These are phyloP conservation scores for Chaetothyriales sp. DNA, from an alignment of 2,329 filamentous ascomycete genomes.

Conservation along the genomic window DNA sequence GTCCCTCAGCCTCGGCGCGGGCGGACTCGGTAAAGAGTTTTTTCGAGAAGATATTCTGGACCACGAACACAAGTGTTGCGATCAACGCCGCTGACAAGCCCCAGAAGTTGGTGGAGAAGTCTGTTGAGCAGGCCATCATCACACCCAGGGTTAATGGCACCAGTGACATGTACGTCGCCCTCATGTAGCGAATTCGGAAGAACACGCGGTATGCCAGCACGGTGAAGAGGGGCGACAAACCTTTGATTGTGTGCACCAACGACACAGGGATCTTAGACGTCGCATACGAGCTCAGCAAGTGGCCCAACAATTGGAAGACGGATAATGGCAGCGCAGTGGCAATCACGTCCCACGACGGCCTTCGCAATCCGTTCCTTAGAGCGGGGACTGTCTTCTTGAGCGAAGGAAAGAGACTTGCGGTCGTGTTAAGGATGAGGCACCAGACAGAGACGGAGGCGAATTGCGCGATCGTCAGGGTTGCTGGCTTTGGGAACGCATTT, in stretches of 20 bases:
- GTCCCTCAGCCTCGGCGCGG: constrained; percentile 60
- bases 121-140: constrained; percentile 86
- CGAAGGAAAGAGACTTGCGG: constrained; percentile 56
- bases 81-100: constrained; percentile 81
- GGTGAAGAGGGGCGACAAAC: constrained; percentile 86
- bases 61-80: constrained; percentile 89
- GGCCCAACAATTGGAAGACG: constrained; percentile 81
- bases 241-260: constrained; percentile 95
- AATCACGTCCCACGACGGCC: constrained; percentile 67
- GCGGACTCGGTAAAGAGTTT: constrained; percentile 91
- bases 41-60: constrained; percentile 97
- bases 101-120: constrained; percentile 73
- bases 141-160: constrained; percentile 90
- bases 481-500: constrained; percentile 76
- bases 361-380: constrained; percentile 67
- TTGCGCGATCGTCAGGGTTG: constrained; percentile 82
- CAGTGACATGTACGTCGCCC: constrained; percentile 72
- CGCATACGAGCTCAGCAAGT: constrained; percentile 84
- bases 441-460: constrained; percentile 84
- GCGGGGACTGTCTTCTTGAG: constrained; percentile 60
- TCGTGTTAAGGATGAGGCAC: constrained; percentile 64
- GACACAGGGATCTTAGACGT: constrained; percentile 93
- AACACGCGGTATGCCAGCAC: constrained; percentile 82
- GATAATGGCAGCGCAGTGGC: constrained; percentile 79
- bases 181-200: constrained; percentile 76